Conservation (phyloP, 2,329 filamentous ascomycete genomes). For the Xenoacremonium recifei region DNA sequence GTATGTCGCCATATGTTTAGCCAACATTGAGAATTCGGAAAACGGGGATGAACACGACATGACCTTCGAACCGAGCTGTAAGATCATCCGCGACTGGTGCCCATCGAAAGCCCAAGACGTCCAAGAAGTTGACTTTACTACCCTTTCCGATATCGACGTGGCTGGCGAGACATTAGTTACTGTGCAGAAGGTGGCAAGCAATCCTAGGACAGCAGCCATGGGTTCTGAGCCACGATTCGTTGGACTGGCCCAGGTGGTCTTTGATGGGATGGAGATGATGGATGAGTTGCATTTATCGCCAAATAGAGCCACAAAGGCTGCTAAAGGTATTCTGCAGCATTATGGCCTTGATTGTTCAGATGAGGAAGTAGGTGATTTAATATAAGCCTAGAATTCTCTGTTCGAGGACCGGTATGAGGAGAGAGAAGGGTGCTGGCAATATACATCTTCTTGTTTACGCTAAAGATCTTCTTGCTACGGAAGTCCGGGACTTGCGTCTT, state of each 20-base stretch:
- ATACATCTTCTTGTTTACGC: too few relatives aligned
- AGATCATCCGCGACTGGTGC: neutral
- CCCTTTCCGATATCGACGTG: neutral
- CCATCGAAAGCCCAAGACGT: neutral
- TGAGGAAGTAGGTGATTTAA: constrained; percentile 1
- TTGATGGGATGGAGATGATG: constrained; percentile 1
- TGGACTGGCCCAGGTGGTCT: constrained; percentile 5
- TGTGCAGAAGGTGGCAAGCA: neutral
- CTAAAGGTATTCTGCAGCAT: constrained; percentile 4
- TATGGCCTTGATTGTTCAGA: constrained; percentile 4
- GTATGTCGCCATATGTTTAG: constrained; percentile 4
- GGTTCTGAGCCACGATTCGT: neutral
- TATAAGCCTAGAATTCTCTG: too few relatives aligned
- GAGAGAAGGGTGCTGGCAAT: too few relatives aligned
- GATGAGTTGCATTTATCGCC: constrained; percentile 1
- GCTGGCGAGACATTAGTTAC: constrained; percentile 2
- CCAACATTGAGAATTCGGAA: neutral
- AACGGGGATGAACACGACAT: neutral
- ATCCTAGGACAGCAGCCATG: neutral
- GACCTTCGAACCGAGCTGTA: neutral
- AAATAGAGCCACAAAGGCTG: neutral
- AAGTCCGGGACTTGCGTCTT: too few relatives aligned
- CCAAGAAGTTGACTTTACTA: neutral
- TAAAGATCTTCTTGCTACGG: too few relatives aligned
- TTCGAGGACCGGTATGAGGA: too few relatives aligned